Evolutionary conservation across 1,284 basidiomycete genomes (phyloP), one percentile per base, ranked within the genome.

Genomic region (Mycena citricolor): DNA sequence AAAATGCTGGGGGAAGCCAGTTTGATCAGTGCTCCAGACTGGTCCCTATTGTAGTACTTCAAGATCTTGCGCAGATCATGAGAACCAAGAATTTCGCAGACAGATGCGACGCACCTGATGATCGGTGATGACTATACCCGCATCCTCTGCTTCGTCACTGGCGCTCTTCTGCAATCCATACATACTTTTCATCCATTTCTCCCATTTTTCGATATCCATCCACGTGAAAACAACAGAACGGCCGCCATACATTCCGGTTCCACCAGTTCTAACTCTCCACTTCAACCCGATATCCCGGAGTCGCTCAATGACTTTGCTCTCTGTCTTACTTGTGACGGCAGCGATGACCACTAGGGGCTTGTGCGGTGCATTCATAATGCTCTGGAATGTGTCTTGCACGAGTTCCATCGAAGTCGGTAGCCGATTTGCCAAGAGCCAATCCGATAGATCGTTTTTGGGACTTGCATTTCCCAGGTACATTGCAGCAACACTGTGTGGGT

Each of bases 141-240:
- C 79, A 40, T 78, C 68, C 11, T 74, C 69, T 42, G 68, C 32
- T 29, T 65, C 59, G 14, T 53, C 52, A 8, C 46, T 55, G 1
- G 57, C 57, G 34, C 56, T 60, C 16, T 57, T 60, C 43, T 68
- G 67, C 49, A 90, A 67, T 1, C 83, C 83, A 63, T 94, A 95
- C 79, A 90, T 91, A 54, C 81, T 83, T 71, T 87, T 90, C 65
- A 94, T 68, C 91, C 91, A 95, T 42, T 77, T 82, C 14, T 66
- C 71, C 91, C 92, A 94, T 60, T 74, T 76, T 19, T 80, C 80
- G 0, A 70, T 77, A 58, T 95, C 88, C 77, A 94, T 92, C 81
- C 83, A 90, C 7, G 83, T 76, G 64, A 94, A 95, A 40, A 92
- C 77, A 0, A 94, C 83, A 12, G 83, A 79, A 35, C 79, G 69